Percentiles rank a stretch among this genome's conserved stretches.
phyloP scores from a whole-genome alignment of 164 flowering plant species.

The Malania oleifera region DNA sequence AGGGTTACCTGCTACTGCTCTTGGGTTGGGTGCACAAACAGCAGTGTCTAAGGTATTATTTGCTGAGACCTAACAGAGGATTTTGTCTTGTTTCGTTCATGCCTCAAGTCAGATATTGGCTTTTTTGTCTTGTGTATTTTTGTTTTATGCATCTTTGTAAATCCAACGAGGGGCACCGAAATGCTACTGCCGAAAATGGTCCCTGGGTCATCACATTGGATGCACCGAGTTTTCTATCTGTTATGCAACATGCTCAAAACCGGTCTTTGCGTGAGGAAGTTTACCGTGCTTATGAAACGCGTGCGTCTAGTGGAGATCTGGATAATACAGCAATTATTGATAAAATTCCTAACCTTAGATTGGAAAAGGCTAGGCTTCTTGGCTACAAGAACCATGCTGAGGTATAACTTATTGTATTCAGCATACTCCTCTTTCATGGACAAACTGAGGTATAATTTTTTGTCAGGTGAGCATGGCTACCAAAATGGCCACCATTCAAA shows the following conservation, averaged over 20 bases:
- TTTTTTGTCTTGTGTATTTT: background rate
- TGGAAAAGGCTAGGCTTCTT: slow-evolving; percentile 94
- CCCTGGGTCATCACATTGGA: slow-evolving; percentile 97
- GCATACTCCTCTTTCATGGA: background rate
- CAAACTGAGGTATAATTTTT: slow-evolving; percentile 12
- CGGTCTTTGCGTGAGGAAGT: slow-evolving; percentile 86
- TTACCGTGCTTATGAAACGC: slow-evolving; percentile 74
- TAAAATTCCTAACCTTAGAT: slow-evolving; percentile 76
- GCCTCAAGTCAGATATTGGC: background rate
- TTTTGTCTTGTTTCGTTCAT: slow-evolving; percentile 7
- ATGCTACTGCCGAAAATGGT: slow-evolving; percentile 93
- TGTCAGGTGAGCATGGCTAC: slow-evolving; percentile 94
- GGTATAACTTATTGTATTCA: slow-evolving; percentile 35
- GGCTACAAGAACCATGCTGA: slow-evolving; percentile 86
- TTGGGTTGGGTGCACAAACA: slow-evolving; percentile 85
- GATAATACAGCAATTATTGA: slow-evolving; percentile 81
- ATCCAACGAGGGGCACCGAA: slow-evolving; percentile 66
- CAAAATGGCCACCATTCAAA: slow-evolving; percentile 94
- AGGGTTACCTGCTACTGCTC: slow-evolving; percentile 87
- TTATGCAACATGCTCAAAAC: slow-evolving; percentile 84
- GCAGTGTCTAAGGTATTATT: slow-evolving; percentile 78
- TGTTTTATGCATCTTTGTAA: background rate
- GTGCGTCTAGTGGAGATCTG: slow-evolving; percentile 85
- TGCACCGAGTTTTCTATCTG: slow-evolving; percentile 85
- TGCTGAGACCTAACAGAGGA: background rate